Evolutionary conservation across 2,329 filamentous ascomycete genomes (phyloP).

Genomic region (Aaosphaeria arxii): DNA sequence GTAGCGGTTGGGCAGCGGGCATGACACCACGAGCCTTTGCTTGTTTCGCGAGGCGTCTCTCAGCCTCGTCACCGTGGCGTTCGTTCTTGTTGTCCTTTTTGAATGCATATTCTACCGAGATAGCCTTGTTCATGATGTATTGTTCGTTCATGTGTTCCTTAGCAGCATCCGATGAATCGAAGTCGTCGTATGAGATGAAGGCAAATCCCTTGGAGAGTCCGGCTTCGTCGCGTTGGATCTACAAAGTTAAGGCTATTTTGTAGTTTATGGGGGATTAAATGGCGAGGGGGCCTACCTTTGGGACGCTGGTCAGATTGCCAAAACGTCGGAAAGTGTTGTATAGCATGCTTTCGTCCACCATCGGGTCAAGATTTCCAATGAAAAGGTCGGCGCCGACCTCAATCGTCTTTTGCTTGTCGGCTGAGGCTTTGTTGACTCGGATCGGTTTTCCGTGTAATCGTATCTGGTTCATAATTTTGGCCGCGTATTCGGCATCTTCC

Average conservation of each 20-base stretch:
- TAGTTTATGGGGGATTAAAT: neutral
- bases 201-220: slow-evolving; percentile 93
- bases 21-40: slow-evolving; percentile 93
- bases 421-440: slow-evolving; percentile 89
- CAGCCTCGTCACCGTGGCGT: slow-evolving; percentile 89
- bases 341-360: slow-evolving; percentile 93
- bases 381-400: slow-evolving; percentile 97
- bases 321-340: slow-evolving; percentile 96
- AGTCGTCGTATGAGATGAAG: slow-evolving; percentile 89
- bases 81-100: slow-evolving; percentile 99
- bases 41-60: slow-evolving; percentile 85
- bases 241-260: slow-evolving; percentile 44
- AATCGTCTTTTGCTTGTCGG: slow-evolving; percentile 89
- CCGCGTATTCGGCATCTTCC: slow-evolving; percentile 93
- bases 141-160: slow-evolving; percentile 92
- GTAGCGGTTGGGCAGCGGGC: slow-evolving; percentile 72
- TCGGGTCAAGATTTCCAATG: slow-evolving; percentile 88
- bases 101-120: slow-evolving; percentile 96
- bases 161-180: slow-evolving; percentile 89
- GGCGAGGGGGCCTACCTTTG: slow-evolving; percentile 55
- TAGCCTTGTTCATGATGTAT: slow-evolving; percentile 95
- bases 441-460: slow-evolving; percentile 91
- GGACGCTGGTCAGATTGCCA: slow-evolving; percentile 76
- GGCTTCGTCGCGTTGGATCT: slow-evolving; percentile 69
- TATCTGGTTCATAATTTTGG: slow-evolving; percentile 94